Base-by-base conservation (phyloP, 495 filamentous ascomycete genomes). In the Bryoglossum gracile region DNA sequence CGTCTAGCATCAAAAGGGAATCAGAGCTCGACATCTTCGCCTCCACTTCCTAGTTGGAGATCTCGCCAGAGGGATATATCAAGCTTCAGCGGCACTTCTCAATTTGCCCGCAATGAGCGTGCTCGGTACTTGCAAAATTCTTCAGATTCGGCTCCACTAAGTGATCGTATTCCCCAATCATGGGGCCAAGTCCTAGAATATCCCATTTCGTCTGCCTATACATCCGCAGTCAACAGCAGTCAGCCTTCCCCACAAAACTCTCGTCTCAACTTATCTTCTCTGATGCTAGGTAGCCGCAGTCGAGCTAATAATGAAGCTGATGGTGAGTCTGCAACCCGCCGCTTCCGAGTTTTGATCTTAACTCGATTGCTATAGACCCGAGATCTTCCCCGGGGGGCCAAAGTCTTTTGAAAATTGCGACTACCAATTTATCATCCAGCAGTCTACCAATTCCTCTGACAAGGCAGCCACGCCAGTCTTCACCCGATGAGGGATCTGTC, bases 11-110 rank as follows among this genome's bases (percentile, higher is more conserved):
- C 51, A 5, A 45, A 23, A 33, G 38, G 43, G 9, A 18, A 54
- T 21, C 43, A 54, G 17, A 50, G 41, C 17, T 55, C 51, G n/a
- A 26, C 38, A 1, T 47, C 48, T 23, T 57, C 51, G 2, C 54
- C 50, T 9, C 50, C 48, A 18, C 16, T 49, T 24, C 54, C 57
- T 17, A 60, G 42, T 32, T 44, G 35, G 47, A 42, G 50, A 23
- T 53, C 50, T 10, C 50, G 48, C 43, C 46, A 59, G 17, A 39
- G 46, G 11, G 35, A 14, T 3, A 17, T 8, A 11, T 58, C 55
- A 19, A 58, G 48, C 8, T 42, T 42, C 8, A 46, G 28, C 38
- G 50, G 14, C 11, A 11, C 21, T 14, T 50, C 50, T 3, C 11
- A 43, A 4, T 10, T 21, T 10, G 46, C 28, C 11, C 22, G 23